Evolutionary conservation across 805 yeast species (phyloP).

Genomic region (Sporopachydermia lactativora): DNA sequence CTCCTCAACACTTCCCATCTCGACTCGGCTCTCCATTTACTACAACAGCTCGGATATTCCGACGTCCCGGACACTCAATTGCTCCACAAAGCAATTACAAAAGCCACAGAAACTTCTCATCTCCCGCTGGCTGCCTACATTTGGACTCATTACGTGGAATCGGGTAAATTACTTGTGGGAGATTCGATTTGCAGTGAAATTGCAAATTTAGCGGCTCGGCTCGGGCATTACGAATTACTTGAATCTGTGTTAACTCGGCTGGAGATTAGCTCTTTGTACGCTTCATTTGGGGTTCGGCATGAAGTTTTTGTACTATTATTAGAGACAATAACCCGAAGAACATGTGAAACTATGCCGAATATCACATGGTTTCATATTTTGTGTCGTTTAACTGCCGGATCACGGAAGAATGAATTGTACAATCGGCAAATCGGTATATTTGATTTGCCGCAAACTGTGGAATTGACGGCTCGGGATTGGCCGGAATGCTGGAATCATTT

Average conservation of each 20-base stretch:
- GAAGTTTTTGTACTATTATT: background rate
- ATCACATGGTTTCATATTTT: background rate
- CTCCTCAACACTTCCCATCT: too few relatives aligned
- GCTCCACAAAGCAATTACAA: too few relatives aligned
- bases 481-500: background rate
- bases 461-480: background rate
- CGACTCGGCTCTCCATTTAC: too few relatives aligned
- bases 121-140: too few relatives aligned
- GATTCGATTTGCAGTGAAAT: background rate
- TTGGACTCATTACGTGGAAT: too few relatives aligned
- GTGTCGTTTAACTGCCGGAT: background rate
- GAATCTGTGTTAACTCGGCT: background rate
- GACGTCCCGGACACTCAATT: too few relatives aligned
- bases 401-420: background rate
- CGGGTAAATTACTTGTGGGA: background rate
- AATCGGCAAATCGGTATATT: background rate
- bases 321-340: background rate
- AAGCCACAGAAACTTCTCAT: too few relatives aligned
- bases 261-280: background rate
- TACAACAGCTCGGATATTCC: too few relatives aligned
- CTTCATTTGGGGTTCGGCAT: background rate
- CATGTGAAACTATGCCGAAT: background rate
- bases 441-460: background rate
- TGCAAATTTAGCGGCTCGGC: background rate
- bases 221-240: background rate